Conservation (phyloP, 1,284 basidiomycete genomes). For the Pholiota adiposa region DNA sequence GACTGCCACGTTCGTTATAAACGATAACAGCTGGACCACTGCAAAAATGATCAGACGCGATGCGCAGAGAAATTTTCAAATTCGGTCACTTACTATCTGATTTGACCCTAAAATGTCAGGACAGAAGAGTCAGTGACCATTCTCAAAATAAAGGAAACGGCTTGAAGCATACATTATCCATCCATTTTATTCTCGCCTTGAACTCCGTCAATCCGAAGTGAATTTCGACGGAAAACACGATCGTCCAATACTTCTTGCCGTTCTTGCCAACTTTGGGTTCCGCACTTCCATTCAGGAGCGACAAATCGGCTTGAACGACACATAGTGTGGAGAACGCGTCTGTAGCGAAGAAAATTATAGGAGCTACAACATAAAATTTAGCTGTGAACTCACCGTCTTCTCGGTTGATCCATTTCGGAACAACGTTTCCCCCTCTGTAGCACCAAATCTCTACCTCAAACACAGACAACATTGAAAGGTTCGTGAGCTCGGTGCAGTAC, state of each 20-base stretch:
- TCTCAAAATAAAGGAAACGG: too few species aligned
- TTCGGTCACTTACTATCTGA: constrained; percentile 25
- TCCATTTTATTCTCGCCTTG: constrained; percentile 79
- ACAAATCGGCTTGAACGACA: constrained; percentile 75
- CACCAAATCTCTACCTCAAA: constrained; percentile 85
- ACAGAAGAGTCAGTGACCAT: not conserved
- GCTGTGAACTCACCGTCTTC: constrained; percentile 47
- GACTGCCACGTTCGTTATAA: constrained; percentile 77
- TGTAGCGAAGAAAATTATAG: constrained; percentile 22
- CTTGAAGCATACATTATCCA: constrained; percentile 74
- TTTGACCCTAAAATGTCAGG: constrained; percentile 21
- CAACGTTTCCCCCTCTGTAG: constrained; percentile 66
- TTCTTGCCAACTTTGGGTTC: constrained; percentile 64
- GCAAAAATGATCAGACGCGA: not conserved
- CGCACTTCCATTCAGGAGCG: constrained; percentile 68
- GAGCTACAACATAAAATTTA: not conserved
- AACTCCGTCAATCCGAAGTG: constrained; percentile 83
- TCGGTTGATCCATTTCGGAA: constrained; percentile 75
- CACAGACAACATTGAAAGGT: constrained; percentile 69
- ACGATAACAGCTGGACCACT: constrained; percentile 80
- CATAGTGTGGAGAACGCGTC: constrained; percentile 78
- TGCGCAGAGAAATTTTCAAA: not conserved
- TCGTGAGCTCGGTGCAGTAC: constrained; percentile 81
- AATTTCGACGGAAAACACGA: constrained; percentile 80
- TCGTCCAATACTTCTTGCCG: constrained; percentile 77